Evolutionary conservation across 2,329 filamentous ascomycete species (phyloP).

Genomic region (Ilyonectria robusta): DNA sequence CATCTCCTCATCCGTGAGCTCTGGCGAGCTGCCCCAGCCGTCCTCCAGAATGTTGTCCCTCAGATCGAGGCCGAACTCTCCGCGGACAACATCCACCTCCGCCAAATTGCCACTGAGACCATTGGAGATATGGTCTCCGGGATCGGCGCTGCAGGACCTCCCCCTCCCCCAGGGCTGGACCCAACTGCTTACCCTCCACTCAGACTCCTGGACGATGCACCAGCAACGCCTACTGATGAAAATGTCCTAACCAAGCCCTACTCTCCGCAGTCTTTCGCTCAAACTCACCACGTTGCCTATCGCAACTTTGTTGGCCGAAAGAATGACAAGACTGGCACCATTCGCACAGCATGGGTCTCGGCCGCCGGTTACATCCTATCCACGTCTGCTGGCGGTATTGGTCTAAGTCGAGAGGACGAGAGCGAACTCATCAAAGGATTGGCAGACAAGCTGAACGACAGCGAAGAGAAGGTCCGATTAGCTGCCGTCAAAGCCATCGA

Average conservation of each 20-base stretch:
- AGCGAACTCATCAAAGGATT: constrained; percentile 80
- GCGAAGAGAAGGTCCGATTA: constrained; percentile 90
- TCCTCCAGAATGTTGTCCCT: constrained; percentile 93
- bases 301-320: constrained; percentile 87
- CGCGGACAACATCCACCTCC: constrained; percentile 89
- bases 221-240: constrained; percentile 61
- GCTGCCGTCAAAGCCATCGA: constrained; percentile 90
- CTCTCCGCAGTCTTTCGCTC: constrained; percentile 90
- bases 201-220: constrained; percentile 70
- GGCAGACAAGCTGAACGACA: constrained; percentile 86
- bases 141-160: constrained; percentile 91
- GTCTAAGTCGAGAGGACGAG: constrained; percentile 87
- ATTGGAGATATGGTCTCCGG: constrained; percentile 95
- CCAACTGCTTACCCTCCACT: constrained; percentile 88
- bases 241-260: constrained; percentile 85
- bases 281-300: constrained; percentile 84
- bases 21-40: constrained; percentile 90
- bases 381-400: constrained; percentile 93
- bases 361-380: constrained; percentile 87
- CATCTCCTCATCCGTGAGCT: constrained; percentile 91
- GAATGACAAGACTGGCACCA: constrained; percentile 87
- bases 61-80: constrained; percentile 93
- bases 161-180: constrained; percentile 79
- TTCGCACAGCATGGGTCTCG: constrained; percentile 89
- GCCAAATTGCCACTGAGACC: constrained; percentile 91